Base-by-base conservation (phyloP, 2,329 filamentous ascomycete genomes). In the Trichophyton equinum region DNA sequence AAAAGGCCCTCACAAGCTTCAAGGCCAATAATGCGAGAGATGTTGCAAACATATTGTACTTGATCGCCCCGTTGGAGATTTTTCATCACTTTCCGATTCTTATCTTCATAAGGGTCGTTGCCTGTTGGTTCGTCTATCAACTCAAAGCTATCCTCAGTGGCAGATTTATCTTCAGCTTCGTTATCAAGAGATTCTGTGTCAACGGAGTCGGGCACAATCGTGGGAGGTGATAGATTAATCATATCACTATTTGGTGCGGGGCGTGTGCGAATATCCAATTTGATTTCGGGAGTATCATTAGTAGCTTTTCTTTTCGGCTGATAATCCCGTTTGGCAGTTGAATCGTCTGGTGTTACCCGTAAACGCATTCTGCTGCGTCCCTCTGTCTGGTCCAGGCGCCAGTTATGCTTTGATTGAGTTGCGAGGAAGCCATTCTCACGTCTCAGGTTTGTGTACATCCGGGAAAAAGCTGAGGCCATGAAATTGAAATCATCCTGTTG, bases 11-110 rank as follows among this genome's bases (percentile, higher is more conserved):
- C 95, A 63, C 89, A 90, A 7, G 91, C 91, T 70, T 99, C 94
- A 3, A 99, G 79, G 8, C 94, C 94, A 36, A 96, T 86, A 60
- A 99, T 92, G 9, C 94, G 86, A 15, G 94, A 97, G 57, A 97
- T 86, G 67, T 99, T 99, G 78, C 90, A 95, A 1, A 96, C 90
- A 61, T 89, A 88, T 71, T 96, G 89, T 1, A 99, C 92, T 61
- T 91, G 84, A 68, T 99, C 94, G 4, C 91, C 91, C 11, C 88
- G 87, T 67, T 96, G 87, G 9, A 99, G 79, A 64, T 90, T 92
- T 58, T 94, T 84, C 90, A 97, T 95, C 51, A 99, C 92, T 73
- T 96, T 96, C 51, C 95, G 84, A 69, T 99, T 97, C 77, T 96
- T 97, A 73, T 99, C 95, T 73, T 99, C 95, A 64, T 95, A 95